These are phyloP conservation scores for Aspergillus pseudoviridinutans DNA, from an alignment of 2,329 filamentous ascomycete species.

Conservation along the genomic window DNA sequence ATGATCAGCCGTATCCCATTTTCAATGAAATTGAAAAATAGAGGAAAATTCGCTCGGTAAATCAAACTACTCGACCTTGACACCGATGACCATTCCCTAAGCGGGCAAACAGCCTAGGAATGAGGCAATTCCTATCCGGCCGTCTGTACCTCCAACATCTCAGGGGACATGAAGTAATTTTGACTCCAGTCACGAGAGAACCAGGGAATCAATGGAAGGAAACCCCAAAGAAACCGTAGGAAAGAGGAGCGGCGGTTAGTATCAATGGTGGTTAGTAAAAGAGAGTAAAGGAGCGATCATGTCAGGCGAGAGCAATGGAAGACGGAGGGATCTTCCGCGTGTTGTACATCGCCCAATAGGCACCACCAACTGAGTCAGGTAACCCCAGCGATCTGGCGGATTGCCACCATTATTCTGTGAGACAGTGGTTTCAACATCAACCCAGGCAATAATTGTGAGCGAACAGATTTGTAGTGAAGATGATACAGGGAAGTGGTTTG, in stretches of 20 bases:
- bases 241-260: background rate
- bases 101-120: background rate
- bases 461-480: background rate
- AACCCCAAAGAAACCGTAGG: background rate
- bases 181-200: background rate
- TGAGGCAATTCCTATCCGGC: background rate
- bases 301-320: background rate
- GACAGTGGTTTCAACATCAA: background rate
- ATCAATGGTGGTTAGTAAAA: background rate
- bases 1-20: background rate
- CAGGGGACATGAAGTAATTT: background rate
- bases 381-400: background rate
- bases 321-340: background rate
- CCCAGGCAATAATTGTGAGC: background rate
- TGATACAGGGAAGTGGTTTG: background rate
- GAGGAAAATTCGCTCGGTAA: background rate
- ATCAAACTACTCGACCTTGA: background rate
- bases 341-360: background rate
- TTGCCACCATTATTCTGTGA: background rate
- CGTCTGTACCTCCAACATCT: background rate
- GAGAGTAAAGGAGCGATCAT: background rate
- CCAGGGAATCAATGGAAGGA: background rate
- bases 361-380: background rate
- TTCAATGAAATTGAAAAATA: background rate
- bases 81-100: background rate